Evolutionary conservation across 441 rosid genomes (phyloP).

Genomic region (Daphne laureola): DNA sequence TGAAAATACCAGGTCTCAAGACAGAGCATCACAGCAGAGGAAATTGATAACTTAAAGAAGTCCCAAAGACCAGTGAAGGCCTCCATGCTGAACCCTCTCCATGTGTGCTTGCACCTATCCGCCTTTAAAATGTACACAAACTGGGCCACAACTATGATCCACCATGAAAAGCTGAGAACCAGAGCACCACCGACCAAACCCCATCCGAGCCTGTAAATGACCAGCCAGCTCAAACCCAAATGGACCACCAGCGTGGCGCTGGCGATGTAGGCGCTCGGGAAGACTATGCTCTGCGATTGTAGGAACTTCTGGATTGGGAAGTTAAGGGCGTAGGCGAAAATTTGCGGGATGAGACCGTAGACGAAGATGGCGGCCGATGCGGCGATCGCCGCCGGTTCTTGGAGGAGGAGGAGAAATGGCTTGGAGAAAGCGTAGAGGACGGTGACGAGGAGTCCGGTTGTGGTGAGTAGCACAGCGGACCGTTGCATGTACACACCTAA

Average conservation of each 20-base stretch:
- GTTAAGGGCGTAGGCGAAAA: slow-evolving; percentile 44
- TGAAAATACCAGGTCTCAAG: slow-evolving; percentile 48
- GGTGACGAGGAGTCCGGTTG: slow-evolving; percentile 37
- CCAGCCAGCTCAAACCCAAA: slow-evolving; percentile 37
- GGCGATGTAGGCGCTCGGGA: slow-evolving; percentile 46
- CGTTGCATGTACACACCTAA: slow-evolving; percentile 67
- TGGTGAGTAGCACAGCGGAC: slow-evolving; percentile 41
- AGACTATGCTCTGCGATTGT: slow-evolving; percentile 40
- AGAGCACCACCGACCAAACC: slow-evolving; percentile 43
- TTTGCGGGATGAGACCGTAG: slow-evolving; percentile 43
- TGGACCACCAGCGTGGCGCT: slow-evolving; percentile 23
- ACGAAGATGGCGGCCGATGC: slow-evolving; percentile 32
- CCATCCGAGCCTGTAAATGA: slow-evolving; percentile 27
- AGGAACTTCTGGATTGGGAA: slow-evolving; percentile 53
- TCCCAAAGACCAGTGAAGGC: slow-evolving; percentile 38
- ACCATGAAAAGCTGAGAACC: slow-evolving; percentile 43
- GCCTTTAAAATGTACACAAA: slow-evolving; percentile 32
- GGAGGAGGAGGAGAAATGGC: slow-evolving; percentile 27
- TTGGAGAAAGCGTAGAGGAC: slow-evolving; percentile 33
- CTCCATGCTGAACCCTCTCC: slow-evolving; percentile 34
- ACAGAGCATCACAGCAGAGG: slow-evolving; percentile 51
- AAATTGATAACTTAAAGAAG: slow-evolving; percentile 39
- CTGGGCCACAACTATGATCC: slow-evolving; percentile 41
- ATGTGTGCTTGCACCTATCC: slow-evolving; percentile 29
- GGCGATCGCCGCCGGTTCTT: slow-evolving; percentile 31